These are phyloP conservation scores for Anthracocystis walkeri DNA, from an alignment of 1,284 basidiomycete genomes.

Conservation along the genomic window DNA sequence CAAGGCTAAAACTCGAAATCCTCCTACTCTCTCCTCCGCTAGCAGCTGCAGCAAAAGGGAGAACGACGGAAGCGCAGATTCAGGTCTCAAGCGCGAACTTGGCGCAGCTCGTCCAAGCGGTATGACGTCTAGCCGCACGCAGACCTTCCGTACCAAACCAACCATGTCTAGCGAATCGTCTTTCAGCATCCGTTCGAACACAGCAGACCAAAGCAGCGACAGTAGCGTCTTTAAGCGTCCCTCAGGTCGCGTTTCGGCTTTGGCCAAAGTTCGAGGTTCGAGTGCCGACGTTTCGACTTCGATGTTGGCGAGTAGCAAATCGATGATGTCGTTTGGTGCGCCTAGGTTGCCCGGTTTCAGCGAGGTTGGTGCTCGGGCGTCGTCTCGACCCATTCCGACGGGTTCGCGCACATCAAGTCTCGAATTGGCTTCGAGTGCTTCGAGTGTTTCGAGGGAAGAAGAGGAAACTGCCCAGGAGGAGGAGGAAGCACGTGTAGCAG, in stretches of 20 bases:
- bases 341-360: slow-evolving; percentile 29
- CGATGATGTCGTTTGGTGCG: slow-evolving; percentile 44
- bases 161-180: slow-evolving; percentile 16
- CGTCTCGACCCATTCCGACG: slow-evolving; percentile 5
- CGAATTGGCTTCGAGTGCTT: slow-evolving; percentile 9
- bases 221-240: slow-evolving; percentile 39
- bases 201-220: slow-evolving; percentile 30
- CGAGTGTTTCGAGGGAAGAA: slow-evolving; percentile 13
- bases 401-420: slow-evolving; percentile 20
- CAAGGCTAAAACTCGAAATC: slow-evolving; percentile 28
- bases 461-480: slow-evolving; percentile 35
- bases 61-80: slow-evolving; percentile 4
- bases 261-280: slow-evolving; percentile 34
- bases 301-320: slow-evolving; percentile 21
- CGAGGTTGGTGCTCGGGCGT: slow-evolving; percentile 6
- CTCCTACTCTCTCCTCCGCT: slow-evolving; percentile 1
- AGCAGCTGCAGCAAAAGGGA: slow-evolving; percentile 13
- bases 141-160: slow-evolving; percentile 16
- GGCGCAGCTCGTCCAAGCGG: slow-evolving; percentile 11
- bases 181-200: slow-evolving; percentile 11
- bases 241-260: slow-evolving; percentile 32
- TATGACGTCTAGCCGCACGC: slow-evolving; percentile 21
- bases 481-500: slow-evolving; percentile 27
- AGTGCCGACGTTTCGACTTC: slow-evolving; percentile 26
- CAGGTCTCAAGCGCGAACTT: slow-evolving; percentile 23